phyloP scores from a whole-genome alignment of 2,329 filamentous ascomycete genomes.

The Corniculantispora saksenae region DNA sequence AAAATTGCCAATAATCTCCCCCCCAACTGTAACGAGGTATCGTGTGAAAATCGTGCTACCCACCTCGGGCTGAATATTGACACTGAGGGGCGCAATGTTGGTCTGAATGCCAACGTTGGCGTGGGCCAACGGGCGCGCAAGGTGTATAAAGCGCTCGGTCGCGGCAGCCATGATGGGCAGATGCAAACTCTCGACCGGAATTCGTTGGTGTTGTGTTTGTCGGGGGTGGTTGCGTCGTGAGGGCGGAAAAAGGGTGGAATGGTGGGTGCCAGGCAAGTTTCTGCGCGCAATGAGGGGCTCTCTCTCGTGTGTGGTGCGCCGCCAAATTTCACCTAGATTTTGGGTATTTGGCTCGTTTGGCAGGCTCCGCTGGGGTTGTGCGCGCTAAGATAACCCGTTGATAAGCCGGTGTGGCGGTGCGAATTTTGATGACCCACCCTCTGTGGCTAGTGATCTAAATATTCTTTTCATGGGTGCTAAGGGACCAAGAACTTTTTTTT shows the following conservation, averaged over 20 bases:
- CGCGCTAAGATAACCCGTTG: constrained; percentile 53
- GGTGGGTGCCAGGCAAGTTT: constrained; percentile 22
- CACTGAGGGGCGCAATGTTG: constrained; percentile 86
- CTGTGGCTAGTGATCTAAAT: constrained; percentile 34
- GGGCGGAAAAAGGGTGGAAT: constrained; percentile 20
- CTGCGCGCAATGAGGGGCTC: constrained; percentile 23
- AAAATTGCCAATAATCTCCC: constrained; percentile 1
- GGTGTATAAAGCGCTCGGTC: constrained; percentile 87
- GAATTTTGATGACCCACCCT: constrained; percentile 24
- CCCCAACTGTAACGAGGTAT: neutral
- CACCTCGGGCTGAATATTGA: constrained; percentile 95
- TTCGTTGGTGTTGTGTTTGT: constrained; percentile 13
- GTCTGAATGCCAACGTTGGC: constrained; percentile 76
- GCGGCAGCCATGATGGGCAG: constrained; percentile 74
- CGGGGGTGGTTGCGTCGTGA: constrained; percentile 25
- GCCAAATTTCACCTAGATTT: constrained; percentile 42
- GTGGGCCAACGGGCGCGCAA: constrained; percentile 87
- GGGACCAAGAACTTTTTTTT: constrained; percentile 33
- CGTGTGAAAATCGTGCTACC: constrained; percentile 30
- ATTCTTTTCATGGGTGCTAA: constrained; percentile 18
- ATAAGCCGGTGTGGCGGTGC: constrained; percentile 38
- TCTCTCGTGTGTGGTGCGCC: constrained; percentile 17
- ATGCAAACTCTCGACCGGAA: constrained; percentile 19
- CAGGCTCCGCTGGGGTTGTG: constrained; percentile 50
- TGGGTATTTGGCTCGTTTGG: constrained; percentile 43